Evolutionary conservation across 805 yeast species (phyloP), one percentile per base, ranked within the genome.

Genomic region (Candida koratica): DNA sequence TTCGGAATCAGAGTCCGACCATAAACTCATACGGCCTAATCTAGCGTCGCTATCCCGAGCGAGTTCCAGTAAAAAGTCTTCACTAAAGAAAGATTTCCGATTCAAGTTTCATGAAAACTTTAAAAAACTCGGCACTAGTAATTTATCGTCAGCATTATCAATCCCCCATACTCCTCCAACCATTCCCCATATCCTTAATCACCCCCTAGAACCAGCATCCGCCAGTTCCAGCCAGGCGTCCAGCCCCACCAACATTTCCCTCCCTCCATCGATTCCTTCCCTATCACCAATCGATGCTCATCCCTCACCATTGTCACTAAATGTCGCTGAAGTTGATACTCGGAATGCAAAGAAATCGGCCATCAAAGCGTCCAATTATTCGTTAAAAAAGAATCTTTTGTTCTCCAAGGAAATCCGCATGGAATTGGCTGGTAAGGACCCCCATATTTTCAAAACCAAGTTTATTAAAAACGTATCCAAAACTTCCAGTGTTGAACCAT

Each of bases 381-480:
- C 37, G 16, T 41, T 62, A 34, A 64, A 62, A 37, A 58, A 57
- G 40, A 58, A 52, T 35, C 37, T 56, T 10, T 41, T 62, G 1
- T 54, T 53, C 36, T 58, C 67, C 14, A 67, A 66, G 43, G 71
- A 66, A 25, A 44, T 67, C 6, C 68, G 65, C 42, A 36, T 62
- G 12, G 72, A 67, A 47, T 45, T 66, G 9, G 39, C 49, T 11
- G 43, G 47, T 12, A 39, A 42, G 29, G 45, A 45, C n/a, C 34
- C 36, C 17, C 40, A 39, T 25, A 19, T 29, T 23, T 38, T 34
- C 9, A 39, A 39, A 34, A 17, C 48, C 34, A 33, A 40, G 38
- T 32, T 38, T 37, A 41, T 38, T 20, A 42, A 42, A 17, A 24
- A 17, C 8, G 30, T 11, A 17, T 5, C 11, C 5, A 27, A 20